Percentiles rank a stretch among this genome's conserved stretches.
Conservation (phyloP, 805 yeast species). For the Komagataella populi region DNA sequence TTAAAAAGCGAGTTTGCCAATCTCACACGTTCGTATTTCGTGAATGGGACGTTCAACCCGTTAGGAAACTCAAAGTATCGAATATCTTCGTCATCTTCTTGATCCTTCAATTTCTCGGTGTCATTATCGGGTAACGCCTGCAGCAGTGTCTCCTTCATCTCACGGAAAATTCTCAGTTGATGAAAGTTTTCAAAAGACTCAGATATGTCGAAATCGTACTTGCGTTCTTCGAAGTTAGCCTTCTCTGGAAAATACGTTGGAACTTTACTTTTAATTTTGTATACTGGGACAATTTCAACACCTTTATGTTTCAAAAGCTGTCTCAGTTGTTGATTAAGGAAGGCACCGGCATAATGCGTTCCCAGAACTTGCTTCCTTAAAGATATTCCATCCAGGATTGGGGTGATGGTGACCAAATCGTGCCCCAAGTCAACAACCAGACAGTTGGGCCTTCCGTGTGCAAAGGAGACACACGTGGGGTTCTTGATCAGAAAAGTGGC, state of each 20-base stretch:
- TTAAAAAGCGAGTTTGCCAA: conserved; percentile 65
- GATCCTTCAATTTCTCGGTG: conserved; percentile 10
- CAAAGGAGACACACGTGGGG: conserved; percentile 83
- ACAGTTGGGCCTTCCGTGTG: conserved; percentile 79
- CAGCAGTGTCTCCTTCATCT: conserved; percentile 61
- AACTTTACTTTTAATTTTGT: conserved; percentile 34
- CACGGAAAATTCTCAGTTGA: conserved; percentile 41
- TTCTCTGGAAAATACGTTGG: conserved; percentile 9
- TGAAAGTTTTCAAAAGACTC: conserved; percentile 43
- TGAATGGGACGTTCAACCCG: conserved; percentile 53
- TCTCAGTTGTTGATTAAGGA: conserved; percentile 37
- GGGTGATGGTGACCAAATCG: conserved; percentile 63
- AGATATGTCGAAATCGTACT: conserved; percentile 24
- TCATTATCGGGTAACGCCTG: conserved; percentile 23
- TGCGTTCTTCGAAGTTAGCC: conserved; percentile 14
- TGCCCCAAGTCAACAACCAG: conserved; percentile 81
- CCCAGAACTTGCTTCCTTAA: conserved; percentile 54
- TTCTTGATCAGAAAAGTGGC: conserved; percentile 72
- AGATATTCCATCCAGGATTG: conserved; percentile 73
- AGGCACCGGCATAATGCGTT: conserved; percentile 66
- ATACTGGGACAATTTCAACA: conserved; percentile 29
- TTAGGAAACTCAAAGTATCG: conserved; percentile 64
- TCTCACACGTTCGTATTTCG: conserved; percentile 38
- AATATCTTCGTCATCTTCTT: conserved; percentile 10
- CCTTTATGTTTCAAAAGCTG: conserved; percentile 23